Evolutionary conservation across 257 asterid species (phyloP).

Genomic region (Ballota nigra): DNA sequence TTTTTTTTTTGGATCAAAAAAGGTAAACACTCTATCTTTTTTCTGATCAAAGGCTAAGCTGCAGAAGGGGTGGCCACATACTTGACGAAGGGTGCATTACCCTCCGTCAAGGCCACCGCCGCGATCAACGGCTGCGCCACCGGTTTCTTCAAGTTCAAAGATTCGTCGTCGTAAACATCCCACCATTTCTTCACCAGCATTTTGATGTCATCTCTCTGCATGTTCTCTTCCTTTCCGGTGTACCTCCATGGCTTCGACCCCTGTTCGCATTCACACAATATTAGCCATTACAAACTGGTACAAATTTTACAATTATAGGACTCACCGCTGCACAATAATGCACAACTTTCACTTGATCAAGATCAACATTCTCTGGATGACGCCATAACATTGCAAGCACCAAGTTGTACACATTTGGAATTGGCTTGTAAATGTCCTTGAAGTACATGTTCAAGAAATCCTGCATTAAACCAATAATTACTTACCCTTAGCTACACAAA

Average conservation of each 20-base stretch:
- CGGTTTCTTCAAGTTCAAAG: conserved; percentile 33
- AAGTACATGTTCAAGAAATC: conserved; percentile 56
- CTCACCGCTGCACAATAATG: conserved; percentile 62
- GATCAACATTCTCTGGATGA: conserved; percentile 51
- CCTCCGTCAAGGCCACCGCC: conserved; percentile 33
- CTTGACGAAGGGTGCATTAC: conserved; percentile 18
- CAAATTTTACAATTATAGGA: background rate
- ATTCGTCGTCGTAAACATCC: conserved; percentile 41
- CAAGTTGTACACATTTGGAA: conserved; percentile 42
- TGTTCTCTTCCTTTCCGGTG: conserved; percentile 44
- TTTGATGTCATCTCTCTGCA: conserved; percentile 50
- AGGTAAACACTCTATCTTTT: too few species aligned
- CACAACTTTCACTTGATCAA: conserved; percentile 46
- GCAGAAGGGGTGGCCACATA: conserved; percentile 48
- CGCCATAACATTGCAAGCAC: conserved; percentile 57
- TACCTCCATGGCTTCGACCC: conserved; percentile 66
- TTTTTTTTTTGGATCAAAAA: too few species aligned
- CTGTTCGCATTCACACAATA: background rate
- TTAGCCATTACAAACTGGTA: too few species aligned
- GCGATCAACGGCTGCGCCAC: conserved; percentile 40
- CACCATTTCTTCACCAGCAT: conserved; percentile 51
- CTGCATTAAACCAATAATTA: conserved; percentile 19
- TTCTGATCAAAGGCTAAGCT: conserved; percentile 12
- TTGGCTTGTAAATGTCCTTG: conserved; percentile 35
- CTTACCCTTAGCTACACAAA: background rate